phyloP scores from a whole-genome alignment of 1,284 basidiomycete species.

The Pisolithus thermaeus region DNA sequence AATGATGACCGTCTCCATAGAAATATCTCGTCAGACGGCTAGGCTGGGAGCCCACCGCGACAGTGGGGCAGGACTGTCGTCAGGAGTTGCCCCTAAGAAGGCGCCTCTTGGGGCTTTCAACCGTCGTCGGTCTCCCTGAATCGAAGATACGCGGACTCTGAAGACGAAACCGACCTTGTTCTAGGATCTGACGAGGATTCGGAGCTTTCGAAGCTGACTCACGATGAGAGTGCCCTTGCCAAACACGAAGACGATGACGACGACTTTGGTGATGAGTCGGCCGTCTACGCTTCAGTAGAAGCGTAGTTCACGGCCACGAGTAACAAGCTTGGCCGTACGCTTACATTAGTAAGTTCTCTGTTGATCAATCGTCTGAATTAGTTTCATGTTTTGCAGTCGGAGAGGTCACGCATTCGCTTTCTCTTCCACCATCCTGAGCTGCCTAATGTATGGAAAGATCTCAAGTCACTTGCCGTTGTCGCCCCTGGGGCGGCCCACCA shows the following conservation, averaged over 20 bases:
- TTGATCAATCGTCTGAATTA: not conserved
- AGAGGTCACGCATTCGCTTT: slow-evolving; percentile 67
- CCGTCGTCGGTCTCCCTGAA: slow-evolving; percentile 41
- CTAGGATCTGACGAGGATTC: slow-evolving; percentile 23
- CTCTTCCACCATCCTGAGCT: slow-evolving; percentile 73
- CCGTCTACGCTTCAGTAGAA: slow-evolving; percentile 18
- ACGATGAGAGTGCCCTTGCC: slow-evolving; percentile 33
- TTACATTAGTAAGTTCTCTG: slow-evolving; percentile 52
- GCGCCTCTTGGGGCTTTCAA: slow-evolving; percentile 37
- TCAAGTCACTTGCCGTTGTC: slow-evolving; percentile 62
- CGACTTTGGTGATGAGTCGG: too few relatives aligned
- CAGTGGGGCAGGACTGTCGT: slow-evolving; percentile 38
- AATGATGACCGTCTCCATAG: slow-evolving; percentile 54
- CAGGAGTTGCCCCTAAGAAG: slow-evolving; percentile 26
- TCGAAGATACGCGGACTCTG: slow-evolving; percentile 16
- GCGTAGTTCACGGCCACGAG: slow-evolving; percentile 46
- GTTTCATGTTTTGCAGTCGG: slow-evolving; percentile 45
- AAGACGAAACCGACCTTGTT: slow-evolving; percentile 25
- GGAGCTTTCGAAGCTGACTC: slow-evolving; percentile 21
- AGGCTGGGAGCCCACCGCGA: slow-evolving; percentile 32
- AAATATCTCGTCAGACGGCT: slow-evolving; percentile 44
- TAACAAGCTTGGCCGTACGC: slow-evolving; percentile 56
- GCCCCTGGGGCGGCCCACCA: slow-evolving; percentile 72
- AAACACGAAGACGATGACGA: slow-evolving; percentile 18
- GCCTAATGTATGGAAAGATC: slow-evolving; percentile 81